phyloP scores from a whole-genome alignment of 352 stramenopile genomes.

The Stephanocyclus meneghinianus region DNA sequence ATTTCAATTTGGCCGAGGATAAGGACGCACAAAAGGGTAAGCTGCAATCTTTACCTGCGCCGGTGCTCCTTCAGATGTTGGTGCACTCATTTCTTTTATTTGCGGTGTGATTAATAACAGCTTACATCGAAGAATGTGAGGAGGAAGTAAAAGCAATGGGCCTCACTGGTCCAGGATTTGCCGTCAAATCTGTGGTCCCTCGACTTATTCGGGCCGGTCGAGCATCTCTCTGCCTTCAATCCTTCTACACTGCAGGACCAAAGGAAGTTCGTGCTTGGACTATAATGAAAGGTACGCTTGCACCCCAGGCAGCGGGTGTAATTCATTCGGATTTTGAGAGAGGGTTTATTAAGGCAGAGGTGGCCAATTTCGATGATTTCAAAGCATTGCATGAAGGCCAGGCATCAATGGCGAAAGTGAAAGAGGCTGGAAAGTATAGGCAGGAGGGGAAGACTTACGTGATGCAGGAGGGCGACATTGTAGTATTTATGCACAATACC shows the following conservation, averaged over 20 bases:
- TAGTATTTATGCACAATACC: conserved; percentile 90
- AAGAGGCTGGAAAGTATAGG: conserved; percentile 88
- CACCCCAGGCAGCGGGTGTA: conserved; percentile 95
- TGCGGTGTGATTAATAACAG: conserved; percentile 19
- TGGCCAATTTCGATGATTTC: conserved; percentile 88
- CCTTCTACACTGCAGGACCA: conserved; percentile 97
- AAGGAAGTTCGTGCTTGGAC: conserved; percentile 99
- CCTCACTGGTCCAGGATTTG: conserved; percentile 76
- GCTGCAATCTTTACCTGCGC: background rate
- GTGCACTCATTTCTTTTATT: conserved; percentile 3
- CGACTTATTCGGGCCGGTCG: conserved; percentile 97
- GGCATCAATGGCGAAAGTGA: conserved; percentile 85
- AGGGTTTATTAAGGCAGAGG: conserved; percentile 94
- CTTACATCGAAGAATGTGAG: conserved; percentile 77
- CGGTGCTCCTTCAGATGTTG: conserved; percentile 5
- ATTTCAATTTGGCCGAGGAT: conserved; percentile 77
- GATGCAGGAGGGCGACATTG: conserved; percentile 90
- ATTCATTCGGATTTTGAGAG: conserved; percentile 99
- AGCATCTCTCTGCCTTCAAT: conserved; percentile 94
- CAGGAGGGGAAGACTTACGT: conserved; percentile 89
- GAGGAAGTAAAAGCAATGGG: conserved; percentile 75
- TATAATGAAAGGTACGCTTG: conserved; percentile 94
- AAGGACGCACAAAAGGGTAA: conserved; percentile 69
- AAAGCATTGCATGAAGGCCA: conserved; percentile 84
- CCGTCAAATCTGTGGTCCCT: conserved; percentile 87